phyloP scores from a whole-genome alignment of 2,329 filamentous ascomycete species.

The Fusarium austroafricanum region DNA sequence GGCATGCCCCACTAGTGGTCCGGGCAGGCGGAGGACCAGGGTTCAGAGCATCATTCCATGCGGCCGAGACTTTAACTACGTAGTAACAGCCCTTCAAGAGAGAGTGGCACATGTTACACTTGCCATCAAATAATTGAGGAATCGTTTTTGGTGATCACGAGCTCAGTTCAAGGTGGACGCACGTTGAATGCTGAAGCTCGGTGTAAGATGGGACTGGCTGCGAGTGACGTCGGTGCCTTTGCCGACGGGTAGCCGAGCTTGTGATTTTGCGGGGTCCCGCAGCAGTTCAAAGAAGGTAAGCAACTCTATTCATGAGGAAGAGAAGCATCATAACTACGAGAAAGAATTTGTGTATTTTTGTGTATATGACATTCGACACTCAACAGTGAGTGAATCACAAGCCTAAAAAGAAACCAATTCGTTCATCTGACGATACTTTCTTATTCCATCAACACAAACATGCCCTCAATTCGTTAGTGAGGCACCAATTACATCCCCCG shows the following conservation, averaged over 20 bases:
- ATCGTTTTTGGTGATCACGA: slow-evolving; percentile 14
- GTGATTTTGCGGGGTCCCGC: slow-evolving; percentile 65
- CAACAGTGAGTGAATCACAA: neutral
- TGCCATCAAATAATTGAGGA: fast-evolving
- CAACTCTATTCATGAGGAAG: slow-evolving; percentile 13
- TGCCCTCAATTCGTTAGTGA: neutral
- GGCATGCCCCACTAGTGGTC: slow-evolving; percentile 34
- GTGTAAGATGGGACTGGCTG: neutral
- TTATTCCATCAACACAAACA: neutral
- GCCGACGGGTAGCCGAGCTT: slow-evolving; percentile 67
- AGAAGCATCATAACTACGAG: neutral
- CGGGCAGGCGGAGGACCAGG: slow-evolving; percentile 47
- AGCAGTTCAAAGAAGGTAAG: neutral
- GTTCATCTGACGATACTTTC: neutral
- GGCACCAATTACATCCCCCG: slow-evolving; percentile 27
- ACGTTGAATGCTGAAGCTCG: slow-evolving; percentile 8
- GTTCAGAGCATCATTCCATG: slow-evolving; percentile 42
- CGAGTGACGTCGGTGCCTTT: slow-evolving; percentile 50
- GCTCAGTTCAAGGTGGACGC: slow-evolving; percentile 2
- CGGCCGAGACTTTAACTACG: slow-evolving; percentile 42
- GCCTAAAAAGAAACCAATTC: neutral
- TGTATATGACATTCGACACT: too few relatives aligned
- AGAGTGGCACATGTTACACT: slow-evolving; percentile 3
- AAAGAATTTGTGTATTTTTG: neutral
- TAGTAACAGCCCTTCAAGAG: too few relatives aligned